Base-by-base conservation (phyloP, 495 filamentous ascomycete species). In the Tuber melanosporum region DNA sequence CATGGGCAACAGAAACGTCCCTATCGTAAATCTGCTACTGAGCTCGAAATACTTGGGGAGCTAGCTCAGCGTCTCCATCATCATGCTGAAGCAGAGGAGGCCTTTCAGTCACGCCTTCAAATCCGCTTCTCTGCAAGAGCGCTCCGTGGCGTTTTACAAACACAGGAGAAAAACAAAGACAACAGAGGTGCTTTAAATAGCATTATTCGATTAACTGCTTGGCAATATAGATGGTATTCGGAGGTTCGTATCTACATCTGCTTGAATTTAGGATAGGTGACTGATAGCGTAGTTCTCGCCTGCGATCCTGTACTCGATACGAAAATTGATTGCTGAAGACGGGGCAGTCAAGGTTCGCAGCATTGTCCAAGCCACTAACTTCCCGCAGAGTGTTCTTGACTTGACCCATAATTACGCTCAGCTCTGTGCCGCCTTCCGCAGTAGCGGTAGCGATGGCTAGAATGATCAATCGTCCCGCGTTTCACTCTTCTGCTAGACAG, bases 161-260 rank as follows among this genome's bases (percentile, higher is more conserved):
- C 91, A 70, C 92, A 94, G 80, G 92, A 94, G 81, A 87, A 89
- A 80, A 88, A 89, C 78, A 89, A 90, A 47, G 92, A 92, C 83
- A 92, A 92, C 14, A 86, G 93, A 74, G 90, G 91, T 45, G 92
- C 91, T 77, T 87, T 98, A 43, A 91, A 90, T 57, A 90, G 91
- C 15, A 87, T 97, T 73, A 98, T 98, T 74, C 87, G 93, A 66
- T 85, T 98, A 72, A 93, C 98, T 47, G 92, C 95, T 7, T 99
- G 95, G 95, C 95, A 99, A 86, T 98, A 98, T 85, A 90, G 95
- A 77, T 98, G 95, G 95, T 99, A 98, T 86, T 97, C 94, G 42
- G 96, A 93, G 88, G 91, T 92, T 86, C 77, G 86, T 82, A 1
- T 75, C 22, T 45, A 20, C 66, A n/a, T 26, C 62, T 57, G n/a